Base-by-base conservation (phyloP, 2,329 filamentous ascomycete genomes). In the Ambrosiella beaveri region DNA sequence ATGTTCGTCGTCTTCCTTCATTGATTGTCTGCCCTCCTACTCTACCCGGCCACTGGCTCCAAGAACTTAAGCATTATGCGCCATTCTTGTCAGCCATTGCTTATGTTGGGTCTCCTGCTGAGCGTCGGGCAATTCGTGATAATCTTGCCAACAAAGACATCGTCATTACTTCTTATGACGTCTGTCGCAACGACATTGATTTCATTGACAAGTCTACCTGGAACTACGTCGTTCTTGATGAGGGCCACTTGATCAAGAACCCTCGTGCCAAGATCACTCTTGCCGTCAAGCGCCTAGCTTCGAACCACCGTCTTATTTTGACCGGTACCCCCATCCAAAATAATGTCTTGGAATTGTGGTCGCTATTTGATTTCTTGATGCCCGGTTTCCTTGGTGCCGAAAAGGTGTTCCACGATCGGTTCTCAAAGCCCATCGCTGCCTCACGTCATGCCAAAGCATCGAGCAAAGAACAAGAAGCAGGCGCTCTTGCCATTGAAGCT, bases 201-300 rank as follows among this genome's bases (percentile, higher is more conserved):
- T 70, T 91, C 3, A 78, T 98, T 39, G 80, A 81, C 51, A 81
- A 87, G 57, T 81, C 93, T 66, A 93, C 80, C 64, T 98, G 91
- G 89, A 98, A 98, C 68, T 98, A 98, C 67, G 86, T 93, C 59
- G 90, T 98, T 3, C 80, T 98, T 7, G 93, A 98, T 66, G 93
- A 98, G 72, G 93, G 94, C 1, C 93, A 98, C 72, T 73, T 98
- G 62, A 98, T 98, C 76, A 98, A 98, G 75, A 98, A 98, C 68
- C 89, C 93, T 2, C 94, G 93, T 68, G 90, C 94, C 1, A 98
- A 98, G 73, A 93, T 94, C 61, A 94, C 88, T 0, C 78, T 90
- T 61, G 90, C 93, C 0, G 91, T 97, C 63, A 98, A 98, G 75
- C 81, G 81, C 60, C 76, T 98, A 39, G 72, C 81, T 6, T 95